phyloP scores from a whole-genome alignment of 2,329 filamentous ascomycete species.

The Exophiala aquamarina region DNA sequence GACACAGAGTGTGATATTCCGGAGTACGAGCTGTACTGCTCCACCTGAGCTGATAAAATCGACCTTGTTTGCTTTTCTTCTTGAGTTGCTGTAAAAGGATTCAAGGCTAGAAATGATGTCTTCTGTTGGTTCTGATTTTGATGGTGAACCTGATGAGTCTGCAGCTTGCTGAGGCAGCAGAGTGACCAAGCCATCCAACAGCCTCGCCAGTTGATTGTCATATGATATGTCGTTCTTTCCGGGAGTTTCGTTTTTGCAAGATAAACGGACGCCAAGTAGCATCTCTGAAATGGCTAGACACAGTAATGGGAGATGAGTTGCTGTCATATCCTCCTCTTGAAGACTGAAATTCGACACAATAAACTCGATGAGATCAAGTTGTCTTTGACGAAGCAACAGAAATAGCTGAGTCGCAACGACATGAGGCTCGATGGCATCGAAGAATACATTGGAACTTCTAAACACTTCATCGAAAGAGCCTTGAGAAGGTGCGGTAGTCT shows the following conservation, averaged over 20 bases:
- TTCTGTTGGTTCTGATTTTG: not conserved
- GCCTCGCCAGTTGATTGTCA: constrained; percentile 48
- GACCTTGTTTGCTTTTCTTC: too few species aligned
- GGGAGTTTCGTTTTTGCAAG: constrained; percentile 2
- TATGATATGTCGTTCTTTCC: constrained; percentile 33
- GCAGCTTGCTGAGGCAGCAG: constrained; percentile 27
- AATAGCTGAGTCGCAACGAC: constrained; percentile 87
- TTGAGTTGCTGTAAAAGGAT: too few species aligned
- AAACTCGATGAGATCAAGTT: constrained; percentile 75
- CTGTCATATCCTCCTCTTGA: constrained; percentile 84
- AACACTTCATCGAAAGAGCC: constrained; percentile 81
- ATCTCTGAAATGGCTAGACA: constrained; percentile 26
- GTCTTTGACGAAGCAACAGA: constrained; percentile 49
- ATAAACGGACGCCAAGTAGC: constrained; percentile 6
- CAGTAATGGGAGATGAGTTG: constrained; percentile 20
- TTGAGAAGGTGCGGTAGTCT: constrained; percentile 63
- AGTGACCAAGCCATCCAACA: constrained; percentile 30
- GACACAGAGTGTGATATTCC: constrained; percentile 15
- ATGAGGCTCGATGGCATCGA: constrained; percentile 92
- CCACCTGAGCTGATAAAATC: constrained; percentile 7
- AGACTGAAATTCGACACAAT: constrained; percentile 88
- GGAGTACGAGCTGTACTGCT: constrained; percentile 14
- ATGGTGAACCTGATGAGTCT: not conserved
- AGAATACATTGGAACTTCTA: constrained; percentile 91
- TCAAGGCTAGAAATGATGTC: not conserved